Conservation (phyloP, 106 monocot genomes). For the Gastrodia elata region DNA sequence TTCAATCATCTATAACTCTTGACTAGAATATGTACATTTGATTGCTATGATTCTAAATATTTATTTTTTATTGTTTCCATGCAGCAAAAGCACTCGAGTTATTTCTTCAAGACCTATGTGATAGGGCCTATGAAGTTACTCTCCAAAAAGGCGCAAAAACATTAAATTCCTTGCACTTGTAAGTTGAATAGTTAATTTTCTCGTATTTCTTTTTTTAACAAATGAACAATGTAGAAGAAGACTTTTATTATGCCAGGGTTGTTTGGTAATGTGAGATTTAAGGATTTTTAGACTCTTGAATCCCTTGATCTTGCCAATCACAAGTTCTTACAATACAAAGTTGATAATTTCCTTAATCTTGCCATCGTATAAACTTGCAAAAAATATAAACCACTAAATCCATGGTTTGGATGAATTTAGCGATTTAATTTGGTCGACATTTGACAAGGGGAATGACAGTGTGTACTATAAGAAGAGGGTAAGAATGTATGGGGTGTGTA, state of each 20-base stretch:
- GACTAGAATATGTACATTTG: not conserved
- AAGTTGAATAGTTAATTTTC: conserved; percentile 25
- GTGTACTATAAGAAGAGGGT: no score
- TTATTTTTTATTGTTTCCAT: conserved; percentile 4
- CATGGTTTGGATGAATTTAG: no score
- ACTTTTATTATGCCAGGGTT: not conserved
- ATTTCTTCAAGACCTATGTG: conserved; percentile 98
- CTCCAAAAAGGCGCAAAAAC: conserved; percentile 93
- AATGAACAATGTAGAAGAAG: not conserved
- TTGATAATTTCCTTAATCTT: no score
- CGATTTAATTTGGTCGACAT: no score
- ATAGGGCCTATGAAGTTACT: conserved; percentile 90
- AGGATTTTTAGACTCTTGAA: no score
- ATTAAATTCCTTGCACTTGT: conserved; percentile 91
- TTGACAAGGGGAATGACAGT: no score
- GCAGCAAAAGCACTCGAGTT: conserved; percentile 97
- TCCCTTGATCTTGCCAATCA: no score
- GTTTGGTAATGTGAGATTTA: no score
- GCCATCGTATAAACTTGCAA: no score
- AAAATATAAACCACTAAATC: no score
- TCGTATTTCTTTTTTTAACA: not conserved
- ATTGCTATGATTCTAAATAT: not conserved
- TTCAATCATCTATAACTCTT: not conserved
- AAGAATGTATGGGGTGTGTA: no score
- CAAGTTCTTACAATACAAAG: no score